Conservation (phyloP, 768 basidiomycete genomes). For the Psilocybe tampanensis region DNA sequence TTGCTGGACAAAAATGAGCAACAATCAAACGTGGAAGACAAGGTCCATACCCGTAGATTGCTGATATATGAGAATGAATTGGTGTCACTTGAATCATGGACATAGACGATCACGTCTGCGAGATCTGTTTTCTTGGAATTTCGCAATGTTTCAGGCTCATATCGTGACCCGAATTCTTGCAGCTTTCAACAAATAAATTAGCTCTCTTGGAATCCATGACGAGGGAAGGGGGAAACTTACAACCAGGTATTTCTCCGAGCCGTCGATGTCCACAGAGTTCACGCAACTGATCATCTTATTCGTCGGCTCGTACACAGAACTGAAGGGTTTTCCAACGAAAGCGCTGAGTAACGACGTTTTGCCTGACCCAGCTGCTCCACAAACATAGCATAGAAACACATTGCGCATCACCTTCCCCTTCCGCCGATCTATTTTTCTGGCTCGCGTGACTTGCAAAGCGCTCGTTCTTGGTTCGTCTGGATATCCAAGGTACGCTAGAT, state of each 20-base stretch:
- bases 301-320: slow-evolving; percentile 81
- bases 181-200: slow-evolving; percentile 49
- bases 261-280: slow-evolving; percentile 92
- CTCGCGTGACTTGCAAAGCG: slow-evolving; percentile 83
- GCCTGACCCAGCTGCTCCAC: slow-evolving; percentile 94
- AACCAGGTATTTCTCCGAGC: slow-evolving; percentile 94
- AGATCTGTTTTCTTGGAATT: slow-evolving; percentile 90
- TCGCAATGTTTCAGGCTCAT: slow-evolving; percentile 88
- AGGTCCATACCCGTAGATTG: slow-evolving; percentile 75
- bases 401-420: slow-evolving; percentile 89
- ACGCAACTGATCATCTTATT: slow-evolving; percentile 91
- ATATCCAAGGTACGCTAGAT: slow-evolving; percentile 95
- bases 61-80: slow-evolving; percentile 99
- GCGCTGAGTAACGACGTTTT: slow-evolving; percentile 87
- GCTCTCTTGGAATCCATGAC: background rate
- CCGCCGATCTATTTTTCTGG: slow-evolving; percentile 81
- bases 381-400: slow-evolving; percentile 91
- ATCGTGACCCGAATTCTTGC: slow-evolving; percentile 96
- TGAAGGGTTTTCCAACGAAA: slow-evolving; percentile 85
- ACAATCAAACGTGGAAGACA: background rate
- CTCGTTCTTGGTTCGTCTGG: slow-evolving; percentile 76
- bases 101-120: slow-evolving; percentile 94
- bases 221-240: slow-evolving; percentile 53
- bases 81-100: slow-evolving; percentile 97
- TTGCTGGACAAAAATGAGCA: slow-evolving; percentile 62